Conservation (phyloP, 352 stramenopile genomes). For the Phytophthora cryptogea region DNA sequence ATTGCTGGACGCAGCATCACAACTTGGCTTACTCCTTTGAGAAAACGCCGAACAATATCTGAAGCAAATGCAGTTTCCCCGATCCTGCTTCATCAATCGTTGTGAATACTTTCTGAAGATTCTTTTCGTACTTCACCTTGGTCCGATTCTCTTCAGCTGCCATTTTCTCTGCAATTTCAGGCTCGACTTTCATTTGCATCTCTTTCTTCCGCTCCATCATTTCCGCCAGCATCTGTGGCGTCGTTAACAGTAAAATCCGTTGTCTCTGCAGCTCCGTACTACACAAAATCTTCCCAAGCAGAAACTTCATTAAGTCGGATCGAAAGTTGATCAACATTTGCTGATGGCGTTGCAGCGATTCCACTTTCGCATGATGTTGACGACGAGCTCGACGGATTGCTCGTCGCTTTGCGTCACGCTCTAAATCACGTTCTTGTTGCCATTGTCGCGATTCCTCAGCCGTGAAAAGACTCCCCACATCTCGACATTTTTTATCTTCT, state of each 20-base stretch:
- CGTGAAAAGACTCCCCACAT: slow-evolving; percentile 54
- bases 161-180: slow-evolving; percentile 58
- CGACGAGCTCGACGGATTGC: slow-evolving; percentile 37
- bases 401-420: slow-evolving; percentile 47
- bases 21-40: slow-evolving; percentile 52
- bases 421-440: slow-evolving; percentile 48
- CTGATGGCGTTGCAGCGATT: slow-evolving; percentile 41
- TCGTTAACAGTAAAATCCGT: slow-evolving; percentile 58
- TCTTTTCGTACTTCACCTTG: slow-evolving; percentile 33
- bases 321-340: slow-evolving; percentile 56
- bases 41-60: slow-evolving; percentile 60
- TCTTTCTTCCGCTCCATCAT: slow-evolving; percentile 36
- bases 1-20: neutral
- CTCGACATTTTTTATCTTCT: slow-evolving; percentile 19
- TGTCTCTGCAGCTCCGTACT: slow-evolving; percentile 60
- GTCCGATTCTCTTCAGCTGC: slow-evolving; percentile 25
- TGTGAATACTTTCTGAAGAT: slow-evolving; percentile 58
- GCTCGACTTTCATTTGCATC: slow-evolving; percentile 39
- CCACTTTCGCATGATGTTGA: slow-evolving; percentile 50
- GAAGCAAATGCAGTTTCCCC: slow-evolving; percentile 57
- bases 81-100: slow-evolving; percentile 39
- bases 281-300: slow-evolving; percentile 54
- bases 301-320: slow-evolving; percentile 46
- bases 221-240: slow-evolving; percentile 52
- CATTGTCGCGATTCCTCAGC: slow-evolving; percentile 51